Base-by-base conservation (phyloP, 805 yeast species). In the Alloascoidea africana region DNA sequence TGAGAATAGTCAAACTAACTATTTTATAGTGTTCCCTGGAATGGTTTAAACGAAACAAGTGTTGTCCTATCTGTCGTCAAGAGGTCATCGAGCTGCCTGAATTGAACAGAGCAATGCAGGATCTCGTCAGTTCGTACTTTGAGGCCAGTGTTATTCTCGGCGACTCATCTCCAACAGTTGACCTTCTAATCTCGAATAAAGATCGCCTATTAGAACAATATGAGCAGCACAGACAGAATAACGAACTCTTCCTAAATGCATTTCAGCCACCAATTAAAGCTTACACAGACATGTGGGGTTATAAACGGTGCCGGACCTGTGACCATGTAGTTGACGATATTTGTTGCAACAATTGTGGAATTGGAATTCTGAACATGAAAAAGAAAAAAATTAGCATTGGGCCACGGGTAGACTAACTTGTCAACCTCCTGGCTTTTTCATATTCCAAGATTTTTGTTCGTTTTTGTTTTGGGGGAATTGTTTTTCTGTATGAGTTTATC, bases 301-400 rank as follows among this genome's bases (percentile, higher is more conserved):
- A 23, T 23, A 23, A 23, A 23, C 8, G 30, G n/a, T 23, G 30
- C n/a, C n/a, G 13, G n/a, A 23, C 8, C n/a, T 23, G 30, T 23
- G 30, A 23, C 30, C n/a, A 8, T 23, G 8, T 23, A 23, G n/a
- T 23, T 23, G n/a, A 23, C 8, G 30, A 23, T 23, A 23, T 8
- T 8, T 8, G n/a, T 8, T 23, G 30, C n/a, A n/a, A 23, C 8
- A 8, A 23, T 23, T 23, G 30, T 23, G 30, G 30, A 23, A 23
- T 23, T n/a, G 30, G n/a, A 23, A 23, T 23, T n/a, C n/a, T n/a
- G n/a, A n/a, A n/a, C n/a, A n/a, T 23, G 30, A 23, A 23, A 23
- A 23, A n/a, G n/a, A 23, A 23, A 23, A n/a, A 23, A 23, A 23
- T 8, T n/a, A 23, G n/a, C 30, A 23, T 23, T 23, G n/a, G n/a